Conservation (phyloP, 257 asterid genomes). For the Solanum virginianum region DNA sequence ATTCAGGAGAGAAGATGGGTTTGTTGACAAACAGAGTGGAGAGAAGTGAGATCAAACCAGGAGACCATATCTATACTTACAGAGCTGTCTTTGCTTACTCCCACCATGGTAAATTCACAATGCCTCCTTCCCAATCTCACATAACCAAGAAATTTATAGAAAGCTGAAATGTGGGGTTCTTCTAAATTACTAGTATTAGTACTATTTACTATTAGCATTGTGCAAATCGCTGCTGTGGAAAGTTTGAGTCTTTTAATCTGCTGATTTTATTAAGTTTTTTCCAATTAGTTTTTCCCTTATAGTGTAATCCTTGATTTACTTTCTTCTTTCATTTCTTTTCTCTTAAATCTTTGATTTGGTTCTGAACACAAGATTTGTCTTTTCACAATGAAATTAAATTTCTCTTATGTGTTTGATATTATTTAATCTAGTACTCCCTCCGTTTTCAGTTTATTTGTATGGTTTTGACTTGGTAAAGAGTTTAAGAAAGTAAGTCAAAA, state of each 20-base stretch:
- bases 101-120: slow-evolving; percentile 48
- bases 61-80: slow-evolving; percentile 83
- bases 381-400: not conserved
- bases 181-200: not conserved
- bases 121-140: not conserved
- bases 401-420: not conserved
- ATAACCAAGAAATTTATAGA: not conserved
- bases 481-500: not conserved
- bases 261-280: not conserved
- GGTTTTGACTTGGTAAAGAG: not conserved
- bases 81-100: slow-evolving; percentile 71
- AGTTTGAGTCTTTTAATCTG: not conserved
- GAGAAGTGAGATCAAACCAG: slow-evolving; percentile 51
- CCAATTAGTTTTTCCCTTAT: not conserved
- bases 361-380: not conserved
- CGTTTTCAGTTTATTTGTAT: not conserved
- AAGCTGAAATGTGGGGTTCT: slow-evolving; percentile 1
- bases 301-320: not conserved
- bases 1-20: slow-evolving; percentile 39
- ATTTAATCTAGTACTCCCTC: not conserved
- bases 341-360: not conserved
- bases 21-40: slow-evolving; percentile 67
- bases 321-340: not conserved
- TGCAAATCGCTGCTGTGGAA: not conserved
- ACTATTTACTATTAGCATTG: not conserved